Base-by-base conservation (phyloP, 208 protist species). In the Acanthamoeba lenticulata region DNA sequence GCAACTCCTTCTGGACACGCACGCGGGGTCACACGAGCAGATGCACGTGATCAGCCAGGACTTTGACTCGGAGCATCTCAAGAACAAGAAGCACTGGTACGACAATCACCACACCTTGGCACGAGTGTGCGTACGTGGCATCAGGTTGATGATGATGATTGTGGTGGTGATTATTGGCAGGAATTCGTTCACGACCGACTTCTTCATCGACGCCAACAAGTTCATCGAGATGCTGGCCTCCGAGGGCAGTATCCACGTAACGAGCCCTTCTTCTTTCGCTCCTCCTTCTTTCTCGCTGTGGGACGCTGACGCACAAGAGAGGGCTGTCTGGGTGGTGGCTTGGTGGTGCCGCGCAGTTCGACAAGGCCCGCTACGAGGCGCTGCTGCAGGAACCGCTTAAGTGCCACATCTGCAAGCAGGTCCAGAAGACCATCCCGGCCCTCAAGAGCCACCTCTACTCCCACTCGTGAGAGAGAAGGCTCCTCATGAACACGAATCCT, bases 21-120 rank as follows among this genome's bases (percentile, higher is more conserved):
- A n/a, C n/a, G n/a, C n/a, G n/a, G n/a, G n/a, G 47, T 1, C 47
- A 55, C 47, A 55, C 47, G 21, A 27, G 36, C 85, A 92, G 40
- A 92, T 92, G 86, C 86, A 92, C 32, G 60, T 92, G 0, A 92
- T 92, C 32, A 77, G 57, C 38, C 86, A 92, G 62, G 86, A 92
- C 86, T 92, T 92, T 92, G 86, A 67, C 24, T 92, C 86, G 3
- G 29, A 29, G 24, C 32, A 38, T 32, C 27, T 92, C 40, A 92
- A 92, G 60, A 92, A 29, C 13, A 92, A 92, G 86, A 67, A 74
- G 60, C 86, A 92, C 27, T 92, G 86, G 86, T 65, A 90, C 42
- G 32, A 32, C 9, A 42, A 6, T 38, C 42, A 24, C 24, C 24
- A 49, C 38, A 27, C 15, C 52, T 60, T 21, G 21, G 11, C 52